Conservation (phyloP, 306 rosid genomes). For the Dalbergia oliveri region DNA sequence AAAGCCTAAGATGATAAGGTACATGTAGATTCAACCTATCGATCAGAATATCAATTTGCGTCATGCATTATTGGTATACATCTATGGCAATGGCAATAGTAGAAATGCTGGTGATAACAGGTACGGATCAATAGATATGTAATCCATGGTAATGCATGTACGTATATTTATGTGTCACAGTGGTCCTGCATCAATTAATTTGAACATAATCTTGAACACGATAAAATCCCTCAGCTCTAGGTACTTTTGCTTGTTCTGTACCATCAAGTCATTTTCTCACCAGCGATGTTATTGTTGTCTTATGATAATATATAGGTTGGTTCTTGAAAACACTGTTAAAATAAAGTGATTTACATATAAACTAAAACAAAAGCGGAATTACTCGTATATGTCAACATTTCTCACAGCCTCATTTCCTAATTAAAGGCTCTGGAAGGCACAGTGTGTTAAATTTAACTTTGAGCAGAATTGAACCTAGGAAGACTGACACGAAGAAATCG, state of each 20-base stretch:
- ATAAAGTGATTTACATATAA: background rate
- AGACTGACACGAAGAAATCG: constrained; percentile 12
- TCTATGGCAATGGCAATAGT: constrained; percentile 27
- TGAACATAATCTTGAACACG: constrained; percentile 33
- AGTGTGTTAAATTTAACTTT: background rate
- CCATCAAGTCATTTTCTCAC: constrained; percentile 46
- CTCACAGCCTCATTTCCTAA: background rate
- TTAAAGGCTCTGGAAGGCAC: background rate
- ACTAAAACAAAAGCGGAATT: too few relatives aligned
- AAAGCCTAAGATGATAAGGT: background rate
- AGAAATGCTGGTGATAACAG: constrained; percentile 32
- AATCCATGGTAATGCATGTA: constrained; percentile 22
- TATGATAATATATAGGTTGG: background rate
- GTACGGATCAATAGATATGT: constrained; percentile 14
- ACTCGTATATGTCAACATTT: background rate
- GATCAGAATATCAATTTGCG: background rate
- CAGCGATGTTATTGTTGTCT: constrained; percentile 22
- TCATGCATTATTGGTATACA: too few relatives aligned
- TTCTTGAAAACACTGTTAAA: background rate
- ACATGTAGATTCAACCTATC: too few relatives aligned
- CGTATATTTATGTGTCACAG: constrained; percentile 22
- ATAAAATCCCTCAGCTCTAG: constrained; percentile 32
- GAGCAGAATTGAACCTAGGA: background rate
- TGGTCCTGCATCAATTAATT: constrained; percentile 47
- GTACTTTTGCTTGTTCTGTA: constrained; percentile 37